These are phyloP conservation scores for Fusarium sp. DNA, from an alignment of 2,329 filamentous ascomycete genomes.

Conservation along the genomic window DNA sequence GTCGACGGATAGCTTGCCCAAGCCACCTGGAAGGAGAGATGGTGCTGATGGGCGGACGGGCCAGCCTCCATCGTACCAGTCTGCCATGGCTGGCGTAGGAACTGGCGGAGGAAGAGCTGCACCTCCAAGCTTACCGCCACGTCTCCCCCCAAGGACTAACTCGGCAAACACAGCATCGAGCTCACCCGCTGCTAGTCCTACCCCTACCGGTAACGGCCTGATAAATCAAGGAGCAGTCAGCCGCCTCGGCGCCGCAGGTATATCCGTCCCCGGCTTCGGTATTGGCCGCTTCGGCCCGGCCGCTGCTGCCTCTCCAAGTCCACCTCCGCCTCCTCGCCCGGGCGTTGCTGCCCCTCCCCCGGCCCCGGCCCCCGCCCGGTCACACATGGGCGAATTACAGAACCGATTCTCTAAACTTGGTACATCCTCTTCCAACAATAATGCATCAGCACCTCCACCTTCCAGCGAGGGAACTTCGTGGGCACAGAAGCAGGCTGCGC, in stretches of 20 bases:
- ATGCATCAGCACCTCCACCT: conserved; percentile 44
- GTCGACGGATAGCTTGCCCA: conserved; percentile 75
- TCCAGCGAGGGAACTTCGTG: conserved; percentile 69
- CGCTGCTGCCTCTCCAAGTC: conserved; percentile 46
- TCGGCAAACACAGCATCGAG: conserved; percentile 51
- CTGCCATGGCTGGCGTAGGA: conserved; percentile 45
- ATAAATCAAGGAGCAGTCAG: conserved; percentile 70
- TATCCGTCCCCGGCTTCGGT: conserved; percentile 82
- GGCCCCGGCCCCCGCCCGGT: conserved; percentile 33
- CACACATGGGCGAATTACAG: conserved; percentile 75
- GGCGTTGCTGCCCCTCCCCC: conserved; percentile 39
- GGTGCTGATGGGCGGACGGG: conserved; percentile 53
- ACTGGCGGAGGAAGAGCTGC: conserved; percentile 45
- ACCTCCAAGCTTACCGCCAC: conserved; percentile 76
- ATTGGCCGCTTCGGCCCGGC: conserved; percentile 66
- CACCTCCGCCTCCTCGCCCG: conserved; percentile 45
- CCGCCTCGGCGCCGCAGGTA: conserved; percentile 78
- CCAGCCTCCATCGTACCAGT: conserved; percentile 50
- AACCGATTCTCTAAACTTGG: conserved; percentile 72
- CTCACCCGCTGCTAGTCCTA: conserved; percentile 40
- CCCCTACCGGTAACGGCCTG: conserved; percentile 45
- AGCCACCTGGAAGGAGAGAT: conserved; percentile 72
- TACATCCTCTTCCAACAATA: conserved; percentile 46
- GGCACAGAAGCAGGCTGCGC: conserved; percentile 73
- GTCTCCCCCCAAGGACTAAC: conserved; percentile 66